Evolutionary conservation across 2,329 filamentous ascomycete species (phyloP).

Genomic region (Cladophialophora immunda): DNA sequence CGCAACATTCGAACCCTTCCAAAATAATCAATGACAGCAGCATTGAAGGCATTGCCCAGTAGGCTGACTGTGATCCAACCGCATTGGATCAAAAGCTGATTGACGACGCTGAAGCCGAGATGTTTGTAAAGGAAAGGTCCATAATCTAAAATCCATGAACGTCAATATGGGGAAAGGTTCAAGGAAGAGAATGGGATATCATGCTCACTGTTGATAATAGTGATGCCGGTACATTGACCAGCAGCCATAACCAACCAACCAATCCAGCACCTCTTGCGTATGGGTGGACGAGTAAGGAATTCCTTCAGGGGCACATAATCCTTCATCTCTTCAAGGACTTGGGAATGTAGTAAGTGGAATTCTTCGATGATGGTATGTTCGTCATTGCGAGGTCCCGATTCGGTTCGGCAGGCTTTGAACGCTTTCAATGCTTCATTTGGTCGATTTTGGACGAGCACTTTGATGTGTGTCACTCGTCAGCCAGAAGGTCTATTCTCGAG

Average conservation of each 20-base stretch:
- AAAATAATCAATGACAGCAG: slow-evolving; percentile 48
- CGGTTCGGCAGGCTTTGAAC: neutral
- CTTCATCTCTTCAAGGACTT: slow-evolving; percentile 12
- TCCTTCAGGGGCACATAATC: slow-evolving; percentile 13
- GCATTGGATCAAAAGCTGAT: slow-evolving; percentile 27
- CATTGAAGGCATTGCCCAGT: slow-evolving; percentile 38
- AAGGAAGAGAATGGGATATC: neutral
- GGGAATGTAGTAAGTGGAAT: slow-evolving; percentile 5
- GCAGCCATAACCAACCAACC: slow-evolving; percentile 14
- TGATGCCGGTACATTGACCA: slow-evolving; percentile 14
- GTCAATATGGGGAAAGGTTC: neutral
- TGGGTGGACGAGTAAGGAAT: slow-evolving; percentile 17
- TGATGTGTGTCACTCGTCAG: no score
- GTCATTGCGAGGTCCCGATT: neutral
- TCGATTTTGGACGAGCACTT: neutral
- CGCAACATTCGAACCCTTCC: slow-evolving; percentile 46
- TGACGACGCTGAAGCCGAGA: slow-evolving; percentile 24
- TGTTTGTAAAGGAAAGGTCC: slow-evolving; percentile 28
- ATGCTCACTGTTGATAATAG: slow-evolving; percentile 17
- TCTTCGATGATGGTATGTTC: slow-evolving; percentile 5
- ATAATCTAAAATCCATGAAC: slow-evolving; percentile 18
- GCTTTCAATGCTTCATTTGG: neutral
- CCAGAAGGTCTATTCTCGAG: no score
- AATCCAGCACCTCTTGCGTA: slow-evolving; percentile 23
- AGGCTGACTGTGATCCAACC: slow-evolving; percentile 22